Conservation (phyloP, 768 basidiomycete genomes). For the Hysterangium stoloniferum region DNA sequence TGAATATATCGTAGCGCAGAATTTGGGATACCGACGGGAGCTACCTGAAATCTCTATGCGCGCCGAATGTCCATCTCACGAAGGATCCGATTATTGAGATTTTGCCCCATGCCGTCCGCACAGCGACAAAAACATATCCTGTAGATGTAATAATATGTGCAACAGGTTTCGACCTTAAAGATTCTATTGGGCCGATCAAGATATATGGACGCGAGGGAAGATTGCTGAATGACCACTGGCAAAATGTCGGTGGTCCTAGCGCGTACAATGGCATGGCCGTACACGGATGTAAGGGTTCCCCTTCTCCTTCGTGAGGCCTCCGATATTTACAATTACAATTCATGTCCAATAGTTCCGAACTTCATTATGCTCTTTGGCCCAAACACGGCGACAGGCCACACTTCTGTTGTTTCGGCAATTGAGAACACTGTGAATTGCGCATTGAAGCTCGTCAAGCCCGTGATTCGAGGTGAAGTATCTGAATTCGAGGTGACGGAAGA, state of each 20-base stretch:
- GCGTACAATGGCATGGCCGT: slow-evolving; percentile 13
- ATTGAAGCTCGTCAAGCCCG: slow-evolving; percentile 14
- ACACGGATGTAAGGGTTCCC: background rate
- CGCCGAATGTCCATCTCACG: slow-evolving; percentile 14
- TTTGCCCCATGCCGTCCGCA: slow-evolving; percentile 13
- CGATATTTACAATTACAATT: background rate
- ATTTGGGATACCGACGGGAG: slow-evolving; percentile 14
- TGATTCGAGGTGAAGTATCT: slow-evolving; percentile 5
- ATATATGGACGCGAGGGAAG: slow-evolving; percentile 13
- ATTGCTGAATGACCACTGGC: slow-evolving; percentile 14
- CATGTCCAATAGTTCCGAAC: slow-evolving; percentile 10
- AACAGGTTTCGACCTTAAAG: slow-evolving; percentile 8
- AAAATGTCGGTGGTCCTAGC: slow-evolving; percentile 11
- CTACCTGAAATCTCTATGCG: slow-evolving; percentile 15
- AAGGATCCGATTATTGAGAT: slow-evolving; percentile 13
- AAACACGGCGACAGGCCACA: slow-evolving; percentile 19
- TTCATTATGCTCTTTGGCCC: slow-evolving; percentile 18
- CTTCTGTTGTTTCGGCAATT: slow-evolving; percentile 16
- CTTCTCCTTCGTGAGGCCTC: background rate
- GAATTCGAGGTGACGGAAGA: slow-evolving; percentile 16
- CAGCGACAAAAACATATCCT: slow-evolving; percentile 10
- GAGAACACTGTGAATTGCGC: slow-evolving; percentile 9
- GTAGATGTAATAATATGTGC: slow-evolving; percentile 20
- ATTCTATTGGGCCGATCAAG: slow-evolving; percentile 12
- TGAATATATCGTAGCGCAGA: slow-evolving; percentile 14